Percentiles rank a stretch among this genome's conserved stretches.
These are phyloP conservation scores for Triglochin maritima DNA, from an alignment of 106 monocot genomes.

Conservation along the genomic window DNA sequence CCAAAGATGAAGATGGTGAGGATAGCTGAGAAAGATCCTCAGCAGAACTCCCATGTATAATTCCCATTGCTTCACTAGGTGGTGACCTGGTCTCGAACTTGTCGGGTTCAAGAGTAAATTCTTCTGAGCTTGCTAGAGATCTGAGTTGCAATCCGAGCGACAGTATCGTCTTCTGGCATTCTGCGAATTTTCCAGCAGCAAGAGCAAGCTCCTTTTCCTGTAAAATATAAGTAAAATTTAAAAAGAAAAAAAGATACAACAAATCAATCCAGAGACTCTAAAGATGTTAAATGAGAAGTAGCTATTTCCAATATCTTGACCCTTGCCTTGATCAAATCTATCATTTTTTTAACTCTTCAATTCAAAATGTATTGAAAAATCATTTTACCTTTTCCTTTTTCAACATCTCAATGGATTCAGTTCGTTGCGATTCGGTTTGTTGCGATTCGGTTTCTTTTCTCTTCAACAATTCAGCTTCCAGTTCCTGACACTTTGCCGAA, in stretches of 20 bases:
- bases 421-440: too few species aligned
- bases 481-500: too few species aligned
- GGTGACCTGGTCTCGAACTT: not conserved
- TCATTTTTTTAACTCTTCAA: not conserved
- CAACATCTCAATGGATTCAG: too few species aligned
- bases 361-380: too few species aligned
- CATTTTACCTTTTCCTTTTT: too few species aligned
- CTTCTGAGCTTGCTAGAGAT: conserved; percentile 28
- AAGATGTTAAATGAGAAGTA: not conserved
- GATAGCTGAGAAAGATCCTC: conserved; percentile 2
- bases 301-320: too few species aligned
- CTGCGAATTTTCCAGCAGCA: conserved; percentile 48
- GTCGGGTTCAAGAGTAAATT: conserved; percentile 19
- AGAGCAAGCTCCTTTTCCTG: conserved; percentile 39
- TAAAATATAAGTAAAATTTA: not conserved
- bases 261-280: not conserved
- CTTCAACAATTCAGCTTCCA: too few species aligned
- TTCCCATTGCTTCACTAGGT: not conserved
- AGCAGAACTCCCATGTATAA: not conserved
- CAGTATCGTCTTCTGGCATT: conserved; percentile 58
- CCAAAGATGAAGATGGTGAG: not conserved
- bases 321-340: too few species aligned
- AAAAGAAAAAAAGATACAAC: not conserved
- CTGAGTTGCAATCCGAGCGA: conserved; percentile 40
- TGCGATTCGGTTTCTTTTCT: too few species aligned